Evolutionary conservation across 2,329 filamentous ascomycete genomes (phyloP).

Genomic region (Penicillium sp.): DNA sequence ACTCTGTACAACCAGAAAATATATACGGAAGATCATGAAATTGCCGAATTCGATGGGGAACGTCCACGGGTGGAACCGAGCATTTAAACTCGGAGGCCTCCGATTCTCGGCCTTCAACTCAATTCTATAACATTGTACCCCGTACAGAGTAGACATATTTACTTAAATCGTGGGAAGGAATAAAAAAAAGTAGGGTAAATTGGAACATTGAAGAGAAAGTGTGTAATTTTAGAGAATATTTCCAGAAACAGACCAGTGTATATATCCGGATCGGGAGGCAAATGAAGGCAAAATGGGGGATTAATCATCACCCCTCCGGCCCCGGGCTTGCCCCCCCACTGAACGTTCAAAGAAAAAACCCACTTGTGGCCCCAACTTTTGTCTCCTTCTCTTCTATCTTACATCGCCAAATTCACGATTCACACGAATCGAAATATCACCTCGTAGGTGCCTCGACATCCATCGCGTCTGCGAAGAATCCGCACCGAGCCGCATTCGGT

Average conservation of each 20-base stretch:
- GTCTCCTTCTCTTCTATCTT: constrained; percentile 1
- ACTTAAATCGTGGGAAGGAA: background rate
- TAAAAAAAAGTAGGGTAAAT: background rate
- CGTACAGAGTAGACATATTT: background rate
- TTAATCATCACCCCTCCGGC: constrained; percentile 21
- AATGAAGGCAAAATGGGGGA: constrained; percentile 6
- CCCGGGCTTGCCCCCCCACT: constrained; percentile 10
- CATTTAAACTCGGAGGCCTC: constrained; percentile 4
- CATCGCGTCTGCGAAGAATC: constrained; percentile 3
- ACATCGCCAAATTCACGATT: background rate
- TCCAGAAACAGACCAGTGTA: background rate
- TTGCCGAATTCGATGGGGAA: background rate
- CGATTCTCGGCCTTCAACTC: constrained; percentile 3
- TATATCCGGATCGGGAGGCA: background rate
- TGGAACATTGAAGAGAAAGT: background rate
- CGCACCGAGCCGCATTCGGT: constrained; percentile 21
- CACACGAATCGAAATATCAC: background rate
- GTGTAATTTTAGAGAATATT: background rate
- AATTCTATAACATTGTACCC: background rate
- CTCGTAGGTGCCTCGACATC: background rate
- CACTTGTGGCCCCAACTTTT: constrained; percentile 13
- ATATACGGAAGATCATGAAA: background rate
- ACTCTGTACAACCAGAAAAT: too few relatives aligned
- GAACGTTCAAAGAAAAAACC: constrained; percentile 17
- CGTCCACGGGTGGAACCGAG: background rate